Conservation (phyloP, 768 basidiomycete species). For the Lepiota venenata region DNA sequence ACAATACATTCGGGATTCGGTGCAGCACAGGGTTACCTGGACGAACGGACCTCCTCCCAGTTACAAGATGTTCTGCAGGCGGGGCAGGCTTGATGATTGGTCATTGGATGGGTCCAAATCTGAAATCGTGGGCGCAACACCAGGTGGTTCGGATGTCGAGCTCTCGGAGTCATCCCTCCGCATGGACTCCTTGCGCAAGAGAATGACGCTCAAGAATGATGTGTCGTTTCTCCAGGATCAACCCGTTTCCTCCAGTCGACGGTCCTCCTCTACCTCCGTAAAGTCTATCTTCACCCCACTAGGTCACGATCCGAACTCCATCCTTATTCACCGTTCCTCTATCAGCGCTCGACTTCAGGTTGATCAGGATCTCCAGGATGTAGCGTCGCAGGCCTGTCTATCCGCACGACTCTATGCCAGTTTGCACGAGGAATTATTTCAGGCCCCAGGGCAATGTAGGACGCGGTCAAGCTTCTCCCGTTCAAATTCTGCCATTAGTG, state of each 20-base stretch:
- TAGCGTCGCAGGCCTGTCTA: constrained; percentile 72
- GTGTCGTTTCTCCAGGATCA: constrained; percentile 20
- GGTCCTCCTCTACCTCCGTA: constrained; percentile 63
- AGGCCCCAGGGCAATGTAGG: constrained; percentile 36
- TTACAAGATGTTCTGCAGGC: constrained; percentile 45
- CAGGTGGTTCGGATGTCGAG: constrained; percentile 23
- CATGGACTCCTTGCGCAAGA: constrained; percentile 25
- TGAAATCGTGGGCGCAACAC: constrained; percentile 34
- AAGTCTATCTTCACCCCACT: constrained; percentile 56
- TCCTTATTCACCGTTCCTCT: constrained; percentile 67
- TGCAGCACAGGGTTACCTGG: constrained; percentile 45
- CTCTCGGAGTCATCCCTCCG: constrained; percentile 33
- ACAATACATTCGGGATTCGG: constrained; percentile 54
- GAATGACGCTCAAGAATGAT: constrained; percentile 24
- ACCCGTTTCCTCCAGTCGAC: constrained; percentile 40
- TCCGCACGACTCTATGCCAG: constrained; percentile 65
- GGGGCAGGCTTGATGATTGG: constrained; percentile 32
- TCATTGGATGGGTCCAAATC: constrained; percentile 35
- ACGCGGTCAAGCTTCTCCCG: constrained; percentile 41
- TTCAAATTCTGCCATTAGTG: constrained; percentile 57
- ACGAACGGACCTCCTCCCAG: constrained; percentile 62
- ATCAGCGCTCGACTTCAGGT: constrained; percentile 63
- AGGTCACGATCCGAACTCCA: constrained; percentile 49
- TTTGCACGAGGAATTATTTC: constrained; percentile 61
- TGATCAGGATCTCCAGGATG: constrained; percentile 76